Conservation (phyloP, 2,329 filamentous ascomycete genomes). For the Lecanosticta acicola region DNA sequence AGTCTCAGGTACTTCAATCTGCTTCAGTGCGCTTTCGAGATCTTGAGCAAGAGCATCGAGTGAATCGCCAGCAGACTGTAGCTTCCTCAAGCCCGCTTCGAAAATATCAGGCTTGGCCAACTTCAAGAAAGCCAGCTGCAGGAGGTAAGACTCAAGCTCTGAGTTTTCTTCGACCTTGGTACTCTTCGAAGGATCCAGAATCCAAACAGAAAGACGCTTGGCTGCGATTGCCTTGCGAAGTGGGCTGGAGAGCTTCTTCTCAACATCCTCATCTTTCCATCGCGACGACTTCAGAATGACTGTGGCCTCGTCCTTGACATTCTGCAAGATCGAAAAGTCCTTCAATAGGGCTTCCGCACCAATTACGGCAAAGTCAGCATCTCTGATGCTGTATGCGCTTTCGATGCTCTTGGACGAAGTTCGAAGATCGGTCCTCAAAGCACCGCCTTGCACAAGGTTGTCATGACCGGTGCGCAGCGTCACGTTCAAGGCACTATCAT, state of each 20-base stretch:
- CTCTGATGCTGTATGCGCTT: conserved; percentile 71
- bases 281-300: conserved; percentile 61
- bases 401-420: conserved; percentile 78
- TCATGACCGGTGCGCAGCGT: conserved; percentile 55
- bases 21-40: conserved; percentile 63
- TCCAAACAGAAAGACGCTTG: conserved; percentile 64
- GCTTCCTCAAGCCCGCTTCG: conserved; percentile 58
- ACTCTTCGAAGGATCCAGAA: conserved; percentile 66
- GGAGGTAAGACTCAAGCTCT: conserved; percentile 58
- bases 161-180: conserved; percentile 62
- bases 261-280: conserved; percentile 80
- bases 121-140: conserved; percentile 79
- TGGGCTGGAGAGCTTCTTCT: conserved; percentile 71
- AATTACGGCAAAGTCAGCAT: conserved; percentile 73
- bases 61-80: conserved; percentile 57
- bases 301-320: conserved; percentile 36
- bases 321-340: conserved; percentile 61
- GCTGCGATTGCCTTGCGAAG: conserved; percentile 67
- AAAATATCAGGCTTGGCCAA: conserved; percentile 64
- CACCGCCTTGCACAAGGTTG: conserved; percentile 66
- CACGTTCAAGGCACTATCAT: conserved; percentile 57
- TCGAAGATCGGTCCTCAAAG: conserved; percentile 77
- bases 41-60: conserved; percentile 56
- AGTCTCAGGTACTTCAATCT: conserved; percentile 68
- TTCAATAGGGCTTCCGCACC: conserved; percentile 74